These are phyloP conservation scores for Bruguiera sexangula DNA, from an alignment of 345 rosid genomes.

Conservation along the genomic window DNA sequence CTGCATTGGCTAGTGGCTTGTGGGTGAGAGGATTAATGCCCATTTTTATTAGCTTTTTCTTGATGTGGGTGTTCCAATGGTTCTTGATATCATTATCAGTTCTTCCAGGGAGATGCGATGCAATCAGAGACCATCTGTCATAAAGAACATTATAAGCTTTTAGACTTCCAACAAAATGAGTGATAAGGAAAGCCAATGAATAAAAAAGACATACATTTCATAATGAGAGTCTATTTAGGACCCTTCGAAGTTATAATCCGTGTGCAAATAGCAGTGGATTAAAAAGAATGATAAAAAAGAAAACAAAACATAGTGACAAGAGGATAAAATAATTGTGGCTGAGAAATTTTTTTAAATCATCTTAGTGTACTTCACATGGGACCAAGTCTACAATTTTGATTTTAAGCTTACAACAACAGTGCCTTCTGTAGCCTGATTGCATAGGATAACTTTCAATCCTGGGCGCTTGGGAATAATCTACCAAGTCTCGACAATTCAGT, in stretches of 20 bases:
- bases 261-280: not conserved
- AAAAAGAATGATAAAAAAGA: not conserved
- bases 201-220: not conserved
- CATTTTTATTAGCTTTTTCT: constrained; percentile 74
- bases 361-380: not conserved
- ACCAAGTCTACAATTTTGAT: not conserved
- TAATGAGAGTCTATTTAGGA: not conserved
- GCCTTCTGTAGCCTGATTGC: too few species aligned
- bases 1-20: constrained; percentile 44
- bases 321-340: not conserved
- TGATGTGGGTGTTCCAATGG: constrained; percentile 86
- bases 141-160: not conserved
- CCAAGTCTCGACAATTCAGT: not conserved
- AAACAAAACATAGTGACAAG: too few species aligned
- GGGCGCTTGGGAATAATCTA: not conserved
- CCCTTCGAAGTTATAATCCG: not conserved
- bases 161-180: not conserved
- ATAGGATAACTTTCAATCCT: too few species aligned
- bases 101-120: constrained; percentile 80
- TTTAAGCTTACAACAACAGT: too few species aligned
- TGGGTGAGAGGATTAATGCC: constrained; percentile 84
- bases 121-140: constrained; percentile 82
- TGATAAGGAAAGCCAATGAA: not conserved
- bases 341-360: not conserved
- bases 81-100: constrained; percentile 88